Evolutionary conservation across 1,284 basidiomycete species (phyloP).

Genomic region (Coniferiporia weirii): DNA sequence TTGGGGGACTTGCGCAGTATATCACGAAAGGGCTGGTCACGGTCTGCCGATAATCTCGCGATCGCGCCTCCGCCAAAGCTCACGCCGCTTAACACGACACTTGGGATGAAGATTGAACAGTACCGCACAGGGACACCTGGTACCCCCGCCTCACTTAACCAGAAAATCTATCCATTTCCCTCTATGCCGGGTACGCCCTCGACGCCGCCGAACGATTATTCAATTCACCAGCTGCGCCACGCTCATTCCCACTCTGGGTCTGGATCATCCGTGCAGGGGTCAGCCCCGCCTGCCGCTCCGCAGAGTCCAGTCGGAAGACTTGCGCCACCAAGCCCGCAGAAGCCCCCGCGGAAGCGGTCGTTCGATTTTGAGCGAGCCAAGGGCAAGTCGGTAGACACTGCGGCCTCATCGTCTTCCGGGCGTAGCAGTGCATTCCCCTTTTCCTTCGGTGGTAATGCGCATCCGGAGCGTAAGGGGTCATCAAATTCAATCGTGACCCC

Average conservation of each 20-base stretch:
- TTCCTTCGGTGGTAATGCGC: conserved; percentile 25
- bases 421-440: conserved; percentile 32
- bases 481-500: conserved; percentile 31
- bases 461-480: conserved; percentile 14
- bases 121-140: conserved; percentile 42
- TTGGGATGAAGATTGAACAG: conserved; percentile 57
- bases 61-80: conserved; percentile 39
- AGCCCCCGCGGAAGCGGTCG: conserved; percentile 14
- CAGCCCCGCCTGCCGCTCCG: not conserved
- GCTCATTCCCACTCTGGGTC: conserved; percentile 25
- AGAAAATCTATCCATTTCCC: conserved; percentile 42
- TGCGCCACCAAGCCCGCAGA: conserved; percentile 10
- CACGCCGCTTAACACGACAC: conserved; percentile 40
- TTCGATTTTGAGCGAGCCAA: conserved; percentile 16
- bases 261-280: not conserved
- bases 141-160: conserved; percentile 30
- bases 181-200: conserved; percentile 28
- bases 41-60: conserved; percentile 72
- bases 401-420: conserved; percentile 22
- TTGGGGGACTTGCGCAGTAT: conserved; percentile 64
- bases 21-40: conserved; percentile 69
- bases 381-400: conserved; percentile 6
- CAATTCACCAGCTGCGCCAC: conserved; percentile 32
- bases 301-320: not conserved
- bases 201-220: conserved; percentile 25